A percentile compares a stretch with the other conserved stretches of the same genome.
Evolutionary conservation across 2,329 filamentous ascomycete species (phyloP).

Genomic region (Aspergillus puulaauensis): DNA sequence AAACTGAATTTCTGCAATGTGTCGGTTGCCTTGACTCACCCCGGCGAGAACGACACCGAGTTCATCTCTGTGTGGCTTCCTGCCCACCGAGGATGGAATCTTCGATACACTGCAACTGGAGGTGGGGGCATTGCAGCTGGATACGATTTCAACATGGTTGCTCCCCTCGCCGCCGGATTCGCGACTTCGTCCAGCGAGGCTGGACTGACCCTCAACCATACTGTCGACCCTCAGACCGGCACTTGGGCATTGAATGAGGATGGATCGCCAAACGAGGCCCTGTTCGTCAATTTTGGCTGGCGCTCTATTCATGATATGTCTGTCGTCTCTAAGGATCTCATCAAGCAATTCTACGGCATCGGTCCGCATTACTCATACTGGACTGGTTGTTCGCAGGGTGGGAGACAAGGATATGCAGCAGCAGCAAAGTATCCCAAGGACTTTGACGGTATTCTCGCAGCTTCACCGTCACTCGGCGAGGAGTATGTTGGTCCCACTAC

Average conservation of each 20-base stretch:
- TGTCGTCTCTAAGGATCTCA: not conserved
- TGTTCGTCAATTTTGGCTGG: not conserved
- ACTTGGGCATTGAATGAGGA: not conserved
- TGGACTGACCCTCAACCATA: not conserved
- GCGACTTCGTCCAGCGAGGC: not conserved
- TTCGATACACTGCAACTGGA: conserved; percentile 9
- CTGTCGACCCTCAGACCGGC: not conserved
- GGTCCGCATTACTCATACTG: conserved; percentile 3
- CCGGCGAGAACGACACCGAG: not conserved
- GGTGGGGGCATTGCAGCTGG: conserved; percentile 9
- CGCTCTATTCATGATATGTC: not conserved
- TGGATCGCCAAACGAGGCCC: not conserved
- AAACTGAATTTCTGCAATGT: conserved; percentile 6
- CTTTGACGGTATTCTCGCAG: conserved; percentile 28
- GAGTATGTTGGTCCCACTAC: conserved; percentile 7
- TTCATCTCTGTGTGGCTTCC: conserved; percentile 4
- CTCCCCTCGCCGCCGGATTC: not conserved
- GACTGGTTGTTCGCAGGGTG: conserved; percentile 21
- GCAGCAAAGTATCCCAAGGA: conserved; percentile 19
- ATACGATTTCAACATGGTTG: not conserved
- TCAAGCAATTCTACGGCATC: conserved; percentile 1
- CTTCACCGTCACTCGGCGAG: conserved; percentile 16
- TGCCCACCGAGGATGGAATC: conserved; percentile 1
- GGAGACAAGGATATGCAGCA: conserved; percentile 18
- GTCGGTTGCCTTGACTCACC: conserved; percentile 5